phyloP scores from a whole-genome alignment of 352 stramenopile species.

The Pythium insidiosum region DNA sequence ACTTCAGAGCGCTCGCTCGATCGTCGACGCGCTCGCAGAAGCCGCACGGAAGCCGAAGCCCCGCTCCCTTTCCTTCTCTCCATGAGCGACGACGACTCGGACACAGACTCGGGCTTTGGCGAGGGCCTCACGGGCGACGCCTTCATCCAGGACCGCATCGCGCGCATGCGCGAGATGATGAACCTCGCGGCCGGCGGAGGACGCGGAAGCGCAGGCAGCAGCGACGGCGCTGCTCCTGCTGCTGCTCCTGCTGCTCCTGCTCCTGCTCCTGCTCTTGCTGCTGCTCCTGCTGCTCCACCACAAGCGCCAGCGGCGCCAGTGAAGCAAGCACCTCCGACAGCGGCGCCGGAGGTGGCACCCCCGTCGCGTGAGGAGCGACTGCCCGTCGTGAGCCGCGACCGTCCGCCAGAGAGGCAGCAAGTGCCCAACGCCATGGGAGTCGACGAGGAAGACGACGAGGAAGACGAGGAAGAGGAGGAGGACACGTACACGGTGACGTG shows the following conservation, averaged over 20 bases:
- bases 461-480: conserved; percentile 51
- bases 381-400: not conserved
- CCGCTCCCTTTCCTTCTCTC: too few species aligned
- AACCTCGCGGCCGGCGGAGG: conserved; percentile 9
- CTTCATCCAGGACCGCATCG: conserved; percentile 35
- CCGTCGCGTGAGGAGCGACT: not conserved
- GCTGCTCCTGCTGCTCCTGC: not conserved
- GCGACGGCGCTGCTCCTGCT: conserved; percentile 12
- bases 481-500: conserved; percentile 67
- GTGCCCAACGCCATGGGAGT: not conserved
- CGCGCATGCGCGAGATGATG: conserved; percentile 48
- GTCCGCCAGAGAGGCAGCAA: too few species aligned
- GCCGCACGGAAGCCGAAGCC: too few species aligned
- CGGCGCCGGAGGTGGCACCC: not conserved
- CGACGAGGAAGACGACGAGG: not conserved
- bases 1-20: too few species aligned
- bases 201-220: conserved; percentile 10
- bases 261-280: conserved; percentile 18
- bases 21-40: too few species aligned
- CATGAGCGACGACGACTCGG: conserved; percentile 25
- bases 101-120: conserved; percentile 45
- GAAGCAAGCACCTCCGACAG: not conserved
- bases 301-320: not conserved
- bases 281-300: not conserved
- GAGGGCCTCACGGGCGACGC: conserved; percentile 43